phyloP scores from a whole-genome alignment of 139 green algal species.

The Chlorella sp. region DNA sequence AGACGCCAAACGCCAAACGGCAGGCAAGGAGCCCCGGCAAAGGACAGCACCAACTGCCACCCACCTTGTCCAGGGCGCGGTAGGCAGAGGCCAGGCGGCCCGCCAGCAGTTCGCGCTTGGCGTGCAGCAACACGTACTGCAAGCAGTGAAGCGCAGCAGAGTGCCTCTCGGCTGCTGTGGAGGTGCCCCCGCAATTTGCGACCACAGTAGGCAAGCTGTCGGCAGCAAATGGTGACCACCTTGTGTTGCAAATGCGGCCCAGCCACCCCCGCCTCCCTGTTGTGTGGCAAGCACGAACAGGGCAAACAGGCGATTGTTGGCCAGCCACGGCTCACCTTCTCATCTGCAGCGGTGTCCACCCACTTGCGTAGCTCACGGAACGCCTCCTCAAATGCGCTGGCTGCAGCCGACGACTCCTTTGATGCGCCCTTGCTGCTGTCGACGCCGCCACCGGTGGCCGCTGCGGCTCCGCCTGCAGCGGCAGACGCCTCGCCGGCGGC shows the following conservation, averaged over 20 bases:
- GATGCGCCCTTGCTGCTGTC: background rate
- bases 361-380: slow-evolving; percentile 68
- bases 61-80: slow-evolving; percentile 51
- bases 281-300: too few relatives aligned
- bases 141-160: background rate
- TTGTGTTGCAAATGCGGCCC: too few relatives aligned
- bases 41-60: background rate
- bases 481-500: background rate
- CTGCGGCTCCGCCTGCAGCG: background rate
- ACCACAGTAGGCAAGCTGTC: too few relatives aligned
- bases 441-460: background rate
- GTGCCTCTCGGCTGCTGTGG: too few relatives aligned
- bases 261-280: too few relatives aligned
- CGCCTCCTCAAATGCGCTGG: slow-evolving; percentile 29
- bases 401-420: too few relatives aligned
- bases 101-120: slow-evolving; percentile 55
- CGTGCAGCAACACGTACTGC: slow-evolving; percentile 66
- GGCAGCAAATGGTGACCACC: too few relatives aligned
- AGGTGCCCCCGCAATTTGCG: too few relatives aligned
- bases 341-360: slow-evolving; percentile 65
- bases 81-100: slow-evolving; percentile 47
- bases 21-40: too few relatives aligned
- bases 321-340: background rate
- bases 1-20: too few relatives aligned
- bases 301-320: too few relatives aligned